Base-by-base conservation (phyloP, 495 filamentous ascomycete species). In the Penicillium samsonianum region DNA sequence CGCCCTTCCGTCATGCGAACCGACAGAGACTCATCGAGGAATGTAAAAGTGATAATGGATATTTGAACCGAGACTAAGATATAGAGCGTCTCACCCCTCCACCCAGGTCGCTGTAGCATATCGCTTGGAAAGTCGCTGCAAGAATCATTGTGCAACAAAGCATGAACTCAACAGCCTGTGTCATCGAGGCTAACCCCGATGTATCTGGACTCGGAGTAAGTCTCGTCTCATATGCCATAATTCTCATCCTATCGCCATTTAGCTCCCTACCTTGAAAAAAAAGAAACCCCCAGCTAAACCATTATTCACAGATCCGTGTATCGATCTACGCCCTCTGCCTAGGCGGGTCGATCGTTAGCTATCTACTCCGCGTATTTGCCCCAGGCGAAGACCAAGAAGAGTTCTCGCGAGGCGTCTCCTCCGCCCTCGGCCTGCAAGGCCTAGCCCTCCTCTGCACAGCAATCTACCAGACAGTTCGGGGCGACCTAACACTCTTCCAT, bases 301-400 rank as follows among this genome's bases (percentile, higher is more conserved):
- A 28, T 41, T 1, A 28, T 17, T 40, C 14, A 8, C 53, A 63
- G 57, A 63, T 63, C 12, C 60, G 60, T 14, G 49, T 54, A 42
- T 63, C 60, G 3, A 63, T 63, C 0, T 63, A 63, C 28, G 38
- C 57, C 52, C 51, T 63, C 57, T 63, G 60, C 22, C 57, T 63
- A 11, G 60, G 60, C 16, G 60, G 60, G 12, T 52, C 60, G 14
- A 43, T 63, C 22, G 60, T 56, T 5, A 63, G 52, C 57, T 60
- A 60, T 42, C 17, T 60, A 26, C 57, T 63, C 33, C 57, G 60
- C 3, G 51, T 63, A 2, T 52, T 63, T 25, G 22, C 51, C 9
- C 52, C 60, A 52, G 57, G 60, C 4, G 47, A 63, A 56, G 60
- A 63, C 17, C 51, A 56, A 53, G 52, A 55, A 25, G 60, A 63